Percentiles rank a stretch among this genome's conserved stretches.
Evolutionary conservation across 495 filamentous ascomycete species (phyloP).

Genomic region (Annulohypoxylon maeteangense): DNA sequence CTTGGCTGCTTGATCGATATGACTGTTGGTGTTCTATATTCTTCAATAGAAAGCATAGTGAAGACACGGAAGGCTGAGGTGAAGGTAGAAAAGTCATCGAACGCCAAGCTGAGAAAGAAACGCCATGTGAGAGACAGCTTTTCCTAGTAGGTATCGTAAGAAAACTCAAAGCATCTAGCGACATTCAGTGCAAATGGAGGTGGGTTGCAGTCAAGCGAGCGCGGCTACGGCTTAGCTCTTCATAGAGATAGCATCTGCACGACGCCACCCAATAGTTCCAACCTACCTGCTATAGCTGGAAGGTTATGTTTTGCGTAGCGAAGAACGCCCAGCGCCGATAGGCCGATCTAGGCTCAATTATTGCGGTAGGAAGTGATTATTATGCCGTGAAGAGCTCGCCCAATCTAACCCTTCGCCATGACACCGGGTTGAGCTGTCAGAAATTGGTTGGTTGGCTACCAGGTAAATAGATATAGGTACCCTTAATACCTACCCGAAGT

Average conservation of each 20-base stretch:
- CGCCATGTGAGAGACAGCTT: not conserved
- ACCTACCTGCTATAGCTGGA: conserved; percentile 1
- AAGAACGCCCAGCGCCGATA: conserved; percentile 4
- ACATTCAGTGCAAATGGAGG: not conserved
- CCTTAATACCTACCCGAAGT: not conserved
- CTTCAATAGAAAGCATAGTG: not conserved
- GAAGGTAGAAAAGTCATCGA: conserved; percentile 7
- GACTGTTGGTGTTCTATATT: not conserved
- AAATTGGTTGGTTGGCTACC: not conserved
- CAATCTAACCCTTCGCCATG: not conserved
- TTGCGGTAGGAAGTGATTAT: not conserved
- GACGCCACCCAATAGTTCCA: conserved; percentile 31
- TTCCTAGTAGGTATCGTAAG: not conserved
- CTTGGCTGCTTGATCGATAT: not conserved
- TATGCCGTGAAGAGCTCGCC: not conserved
- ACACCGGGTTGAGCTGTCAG: not conserved
- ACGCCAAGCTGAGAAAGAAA: conserved; percentile 25
- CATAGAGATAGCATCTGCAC: not conserved
- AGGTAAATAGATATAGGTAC: not conserved
- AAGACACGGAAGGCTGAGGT: not conserved
- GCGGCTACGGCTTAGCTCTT: conserved; percentile 26
- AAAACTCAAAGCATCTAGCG: not conserved
- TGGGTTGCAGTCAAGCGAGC: conserved; percentile 16
- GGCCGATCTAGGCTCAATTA: conserved; percentile 17
- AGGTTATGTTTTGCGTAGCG: not conserved